Evolutionary conservation across 1,139 yeast species (phyloP).

Genomic region (Hansenula lynferdii): DNA sequence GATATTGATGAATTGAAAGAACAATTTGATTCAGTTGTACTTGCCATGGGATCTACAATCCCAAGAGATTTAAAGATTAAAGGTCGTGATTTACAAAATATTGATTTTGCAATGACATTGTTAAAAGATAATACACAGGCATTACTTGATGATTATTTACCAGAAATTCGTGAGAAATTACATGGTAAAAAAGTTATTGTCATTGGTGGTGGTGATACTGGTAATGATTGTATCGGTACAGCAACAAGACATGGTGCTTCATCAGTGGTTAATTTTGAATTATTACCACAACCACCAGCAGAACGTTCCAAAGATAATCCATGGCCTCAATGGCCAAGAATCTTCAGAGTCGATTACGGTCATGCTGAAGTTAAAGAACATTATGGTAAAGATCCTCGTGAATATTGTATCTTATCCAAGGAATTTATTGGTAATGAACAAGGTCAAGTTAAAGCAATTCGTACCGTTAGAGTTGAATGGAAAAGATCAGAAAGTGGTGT

Average conservation of each 20-base stretch:
- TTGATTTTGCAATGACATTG: constrained; percentile 92
- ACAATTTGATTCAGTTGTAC: constrained; percentile 74
- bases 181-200: constrained; percentile 90
- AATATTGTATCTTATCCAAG: constrained; percentile 90
- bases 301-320: constrained; percentile 93
- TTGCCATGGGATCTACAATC: constrained; percentile 95
- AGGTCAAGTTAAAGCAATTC: constrained; percentile 90
- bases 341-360: constrained; percentile 97
- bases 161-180: constrained; percentile 64
- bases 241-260: constrained; percentile 96
- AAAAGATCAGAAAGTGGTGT: constrained; percentile 92
- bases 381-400: constrained; percentile 97
- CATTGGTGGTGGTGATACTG: constrained; percentile 99
- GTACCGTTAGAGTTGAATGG: constrained; percentile 98
- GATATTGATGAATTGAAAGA: constrained; percentile 68
- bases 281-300: constrained; percentile 87
- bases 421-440: constrained; percentile 94
- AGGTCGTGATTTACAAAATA: constrained; percentile 86
- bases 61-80: constrained; percentile 94
- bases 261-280: constrained; percentile 92
- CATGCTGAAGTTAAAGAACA: constrained; percentile 93
- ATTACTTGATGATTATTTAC: constrained; percentile 75
- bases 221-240: constrained; percentile 98
- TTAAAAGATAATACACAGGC: constrained; percentile 89
- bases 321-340: constrained; percentile 99